Evolutionary conservation across 352 stramenopile genomes (phyloP).

Genomic region (Achlya hypogyna): DNA sequence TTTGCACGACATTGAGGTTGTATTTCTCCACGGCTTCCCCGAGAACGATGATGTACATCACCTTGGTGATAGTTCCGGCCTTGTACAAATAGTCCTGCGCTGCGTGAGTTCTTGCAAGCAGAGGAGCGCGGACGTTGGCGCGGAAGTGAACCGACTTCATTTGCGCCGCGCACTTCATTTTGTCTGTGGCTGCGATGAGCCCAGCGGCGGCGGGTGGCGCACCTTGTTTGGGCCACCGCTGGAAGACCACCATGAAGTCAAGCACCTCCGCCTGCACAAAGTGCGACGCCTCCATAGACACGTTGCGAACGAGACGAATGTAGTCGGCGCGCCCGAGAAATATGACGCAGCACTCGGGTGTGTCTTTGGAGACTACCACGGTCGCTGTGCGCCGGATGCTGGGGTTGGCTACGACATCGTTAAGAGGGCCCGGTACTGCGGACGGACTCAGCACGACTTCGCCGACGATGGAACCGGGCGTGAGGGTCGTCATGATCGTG

Average conservation of each 20-base stretch:
- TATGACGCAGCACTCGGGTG: slow-evolving; percentile 50
- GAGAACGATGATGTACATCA: slow-evolving; percentile 61
- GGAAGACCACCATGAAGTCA: slow-evolving; percentile 64
- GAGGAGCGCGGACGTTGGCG: slow-evolving; percentile 35
- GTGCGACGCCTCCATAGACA: slow-evolving; percentile 69
- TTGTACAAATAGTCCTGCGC: slow-evolving; percentile 59
- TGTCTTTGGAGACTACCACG: slow-evolving; percentile 57
- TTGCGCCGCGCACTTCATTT: slow-evolving; percentile 60
- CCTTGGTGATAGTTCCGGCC: slow-evolving; percentile 50
- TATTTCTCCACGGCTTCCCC: slow-evolving; percentile 60
- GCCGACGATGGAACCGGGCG: slow-evolving; percentile 62
- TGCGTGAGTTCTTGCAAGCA: neutral
- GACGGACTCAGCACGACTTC: slow-evolving; percentile 44
- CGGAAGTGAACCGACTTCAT: slow-evolving; percentile 56
- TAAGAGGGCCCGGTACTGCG: neutral
- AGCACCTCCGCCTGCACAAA: slow-evolving; percentile 71
- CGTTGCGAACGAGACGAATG: slow-evolving; percentile 54
- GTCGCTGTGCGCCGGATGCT: slow-evolving; percentile 56
- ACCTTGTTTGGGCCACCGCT: slow-evolving; percentile 63
- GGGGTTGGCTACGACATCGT: slow-evolving; percentile 31
- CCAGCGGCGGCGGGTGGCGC: neutral
- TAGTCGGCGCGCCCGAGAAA: slow-evolving; percentile 65
- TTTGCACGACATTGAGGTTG: slow-evolving; percentile 32
- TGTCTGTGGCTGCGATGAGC: slow-evolving; percentile 27
- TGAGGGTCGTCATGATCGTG: slow-evolving; percentile 49